These are phyloP conservation scores for Colletotrichum incanum DNA, from an alignment of 2,329 filamentous ascomycete species.

Conservation along the genomic window DNA sequence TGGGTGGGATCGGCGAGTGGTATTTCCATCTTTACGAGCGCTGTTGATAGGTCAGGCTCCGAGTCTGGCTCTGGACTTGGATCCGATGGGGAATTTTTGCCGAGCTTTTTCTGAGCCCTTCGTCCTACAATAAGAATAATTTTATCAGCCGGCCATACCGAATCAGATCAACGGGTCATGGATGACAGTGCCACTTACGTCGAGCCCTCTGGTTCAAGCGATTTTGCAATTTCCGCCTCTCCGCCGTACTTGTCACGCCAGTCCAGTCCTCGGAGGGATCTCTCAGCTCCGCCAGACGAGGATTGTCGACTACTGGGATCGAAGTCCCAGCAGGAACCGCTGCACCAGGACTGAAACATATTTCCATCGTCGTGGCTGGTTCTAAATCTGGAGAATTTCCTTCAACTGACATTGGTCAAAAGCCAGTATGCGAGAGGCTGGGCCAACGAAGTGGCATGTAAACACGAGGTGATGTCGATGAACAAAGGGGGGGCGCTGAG, in stretches of 20 bases:
- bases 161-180: not conserved
- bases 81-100: not conserved
- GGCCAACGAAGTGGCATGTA: not conserved
- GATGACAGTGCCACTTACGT: conserved; percentile 22
- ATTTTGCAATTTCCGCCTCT: conserved; percentile 43
- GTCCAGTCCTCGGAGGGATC: conserved; percentile 52
- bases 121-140: not conserved
- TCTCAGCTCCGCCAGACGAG: conserved; percentile 23
- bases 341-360: conserved; percentile 31
- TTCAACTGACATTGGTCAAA: not conserved
- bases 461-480: not conserved
- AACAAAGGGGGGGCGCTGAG: not conserved
- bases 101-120: not conserved
- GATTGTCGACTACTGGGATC: conserved; percentile 29
- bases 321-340: conserved; percentile 12
- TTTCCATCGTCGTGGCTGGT: conserved; percentile 13
- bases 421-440: too few relatives aligned
- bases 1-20: not conserved
- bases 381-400: not conserved
- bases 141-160: not conserved
- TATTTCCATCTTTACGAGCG: not conserved
- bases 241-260: conserved; percentile 48
- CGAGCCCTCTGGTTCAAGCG: conserved; percentile 39
- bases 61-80: not conserved
- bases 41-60: too few relatives aligned